Evolutionary conservation across 2,329 filamentous ascomycete genomes (phyloP), one percentile per base, ranked within the genome.

Genomic region (Cryphonectria parasitica): DNA sequence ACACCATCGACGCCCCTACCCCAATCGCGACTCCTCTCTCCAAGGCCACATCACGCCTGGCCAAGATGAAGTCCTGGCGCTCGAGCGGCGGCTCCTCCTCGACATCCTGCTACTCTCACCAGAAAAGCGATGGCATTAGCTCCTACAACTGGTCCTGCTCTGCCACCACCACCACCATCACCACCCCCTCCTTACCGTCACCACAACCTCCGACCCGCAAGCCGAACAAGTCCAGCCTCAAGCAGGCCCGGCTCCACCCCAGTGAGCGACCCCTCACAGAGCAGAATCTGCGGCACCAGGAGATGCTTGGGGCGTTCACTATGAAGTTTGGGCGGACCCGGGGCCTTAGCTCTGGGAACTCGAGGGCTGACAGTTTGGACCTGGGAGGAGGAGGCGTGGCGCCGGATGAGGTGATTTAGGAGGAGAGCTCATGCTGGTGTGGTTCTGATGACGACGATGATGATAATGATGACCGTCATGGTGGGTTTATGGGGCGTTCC

Each of bases 251-350:
- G 64, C 69, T 77, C 25, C 83, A 85, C 74, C 83, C 83, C 8
- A 81, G 82, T 77, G 82, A 85, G 76, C 79, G 81, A 74, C 82
- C 82, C 36, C 78, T 85, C 65, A 84, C 82, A 11, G 78, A 80
- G 69, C 79, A 82, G 67, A 85, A 85, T 76, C 78, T 85, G 25
- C 78, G 79, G 68, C 82, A 86, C 74, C 84, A 85, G 75, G 81
- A 85, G 77, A 79, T 83, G 76, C 79, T 86, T 52, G 79, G 79
- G 70, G 77, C 81, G 69, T 86, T 84, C 78, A 82, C 79, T 69
- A 82, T 84, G 76, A 82, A 80, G 15, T 86, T 86, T 73, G 84
- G 84, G 54, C 74, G 78, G 74, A 73, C 77, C 61, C 65, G 76
- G 36, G 49, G 31, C 28, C 22, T 22, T 15, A 74, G 52, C 75